A percentile compares a stretch with the other conserved stretches of the same genome.
Evolutionary conservation across 345 rosid species (phyloP).

Genomic region (Clarkia xantiana): DNA sequence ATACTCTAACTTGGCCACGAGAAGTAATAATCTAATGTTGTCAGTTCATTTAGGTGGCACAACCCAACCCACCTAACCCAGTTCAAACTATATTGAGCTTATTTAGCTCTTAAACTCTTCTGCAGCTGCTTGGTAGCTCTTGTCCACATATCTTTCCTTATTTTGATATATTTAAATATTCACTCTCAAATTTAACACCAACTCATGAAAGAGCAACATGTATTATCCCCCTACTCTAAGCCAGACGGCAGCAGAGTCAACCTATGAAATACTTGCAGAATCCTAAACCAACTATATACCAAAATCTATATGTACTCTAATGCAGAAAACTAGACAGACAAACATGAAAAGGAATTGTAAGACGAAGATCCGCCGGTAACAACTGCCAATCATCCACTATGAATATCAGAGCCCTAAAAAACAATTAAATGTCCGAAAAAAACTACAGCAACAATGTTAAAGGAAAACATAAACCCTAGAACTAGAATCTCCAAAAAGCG

Average conservation of each 20-base stretch:
- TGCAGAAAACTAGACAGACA: neutral
- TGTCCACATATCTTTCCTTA: too few species aligned
- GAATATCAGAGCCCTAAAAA: neutral
- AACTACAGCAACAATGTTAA: neutral
- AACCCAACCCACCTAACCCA: too few species aligned
- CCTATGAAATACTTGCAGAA: neutral
- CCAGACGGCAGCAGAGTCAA: neutral
- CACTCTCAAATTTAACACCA: too few species aligned
- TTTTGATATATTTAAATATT: too few species aligned
- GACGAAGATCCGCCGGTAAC: neutral
- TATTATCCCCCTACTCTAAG: too few species aligned
- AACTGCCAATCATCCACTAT: neutral
- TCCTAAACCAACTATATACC: constrained; percentile 2
- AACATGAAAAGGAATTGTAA: neutral
- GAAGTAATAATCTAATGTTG: too few species aligned
- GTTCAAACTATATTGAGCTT: too few species aligned
- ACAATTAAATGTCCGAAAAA: neutral
- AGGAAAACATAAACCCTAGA: constrained; percentile 5
- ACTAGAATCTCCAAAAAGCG: neutral
- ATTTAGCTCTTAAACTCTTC: too few species aligned
- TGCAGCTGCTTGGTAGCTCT: too few species aligned
- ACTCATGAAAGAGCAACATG: too few species aligned
- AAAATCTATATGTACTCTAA: neutral
- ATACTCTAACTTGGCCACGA: too few species aligned
- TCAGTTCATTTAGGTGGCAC: too few species aligned